These are phyloP conservation scores for Orobanche coerulescens DNA, from an alignment of 257 asterid genomes.

Conservation along the genomic window DNA sequence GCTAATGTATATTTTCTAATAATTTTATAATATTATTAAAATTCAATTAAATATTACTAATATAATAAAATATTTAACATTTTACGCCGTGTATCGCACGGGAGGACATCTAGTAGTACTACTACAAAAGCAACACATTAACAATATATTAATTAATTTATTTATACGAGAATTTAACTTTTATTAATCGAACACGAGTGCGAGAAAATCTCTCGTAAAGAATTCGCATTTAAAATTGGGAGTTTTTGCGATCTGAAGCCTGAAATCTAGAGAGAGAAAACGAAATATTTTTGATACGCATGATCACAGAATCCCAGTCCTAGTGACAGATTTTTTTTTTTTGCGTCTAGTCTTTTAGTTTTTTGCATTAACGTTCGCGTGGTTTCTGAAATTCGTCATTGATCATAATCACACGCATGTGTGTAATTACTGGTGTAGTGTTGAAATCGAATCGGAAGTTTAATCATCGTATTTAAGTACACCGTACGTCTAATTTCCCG, in stretches of 20 bases:
- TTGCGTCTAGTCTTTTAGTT: neutral
- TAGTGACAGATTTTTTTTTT: constrained; percentile 17
- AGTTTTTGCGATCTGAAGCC: constrained; percentile 29
- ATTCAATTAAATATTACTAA: too few relatives aligned
- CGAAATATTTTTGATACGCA: constrained; percentile 9
- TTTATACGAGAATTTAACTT: constrained; percentile 15
- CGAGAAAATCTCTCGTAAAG: constrained; percentile 30
- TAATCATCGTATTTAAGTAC: constrained; percentile 15
- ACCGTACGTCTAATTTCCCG: constrained; percentile 15
- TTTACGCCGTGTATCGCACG: too few relatives aligned
- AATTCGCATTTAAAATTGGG: constrained; percentile 23
- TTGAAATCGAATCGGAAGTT: constrained; percentile 21
- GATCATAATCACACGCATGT: constrained; percentile 38
- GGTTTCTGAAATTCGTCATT: constrained; percentile 27
- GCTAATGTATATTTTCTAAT: too few relatives aligned
- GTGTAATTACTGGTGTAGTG: constrained; percentile 19
- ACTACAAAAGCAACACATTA: too few relatives aligned
- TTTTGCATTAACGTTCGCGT: constrained; percentile 27
- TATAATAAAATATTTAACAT: too few relatives aligned
- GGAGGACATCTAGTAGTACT: too few relatives aligned
- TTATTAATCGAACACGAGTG: constrained; percentile 32
- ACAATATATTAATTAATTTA: too few relatives aligned
- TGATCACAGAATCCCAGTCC: constrained; percentile 25
- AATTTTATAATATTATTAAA: too few relatives aligned
- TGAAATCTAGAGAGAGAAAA: constrained; percentile 22